phyloP scores from a whole-genome alignment of 2,329 filamentous ascomycete species.

The Fusarium tupiense region DNA sequence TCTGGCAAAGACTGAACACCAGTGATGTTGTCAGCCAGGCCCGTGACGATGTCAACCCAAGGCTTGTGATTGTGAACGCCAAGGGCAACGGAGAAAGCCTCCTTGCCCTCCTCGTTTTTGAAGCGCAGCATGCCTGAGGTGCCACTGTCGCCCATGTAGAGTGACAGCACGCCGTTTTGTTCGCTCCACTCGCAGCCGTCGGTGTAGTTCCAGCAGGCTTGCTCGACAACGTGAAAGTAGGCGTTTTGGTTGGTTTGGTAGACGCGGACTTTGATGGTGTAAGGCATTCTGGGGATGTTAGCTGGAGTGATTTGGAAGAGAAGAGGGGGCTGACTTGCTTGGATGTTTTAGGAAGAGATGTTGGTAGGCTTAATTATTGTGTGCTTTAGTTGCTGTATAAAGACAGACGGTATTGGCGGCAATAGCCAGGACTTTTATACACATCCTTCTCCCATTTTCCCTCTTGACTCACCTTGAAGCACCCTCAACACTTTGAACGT shows the following conservation, averaged over 20 bases:
- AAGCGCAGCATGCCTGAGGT: conserved; percentile 34
- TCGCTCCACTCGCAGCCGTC: conserved; percentile 27
- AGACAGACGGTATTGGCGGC: fast-evolving
- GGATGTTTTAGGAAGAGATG: background rate
- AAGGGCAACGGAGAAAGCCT: conserved; percentile 31
- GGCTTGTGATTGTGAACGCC: conserved; percentile 37
- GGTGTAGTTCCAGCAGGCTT: conserved; percentile 35
- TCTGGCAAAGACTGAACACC: conserved; percentile 32
- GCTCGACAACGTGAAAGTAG: conserved; percentile 32
- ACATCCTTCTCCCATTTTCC: fast-evolving
- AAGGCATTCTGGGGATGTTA: conserved; percentile 26
- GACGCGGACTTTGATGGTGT: conserved; percentile 36
- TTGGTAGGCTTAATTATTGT: background rate
- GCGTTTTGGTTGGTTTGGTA: conserved; percentile 35
- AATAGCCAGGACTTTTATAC: background rate
- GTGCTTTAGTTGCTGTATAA: background rate
- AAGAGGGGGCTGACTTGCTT: background rate
- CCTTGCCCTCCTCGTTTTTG: conserved; percentile 33
- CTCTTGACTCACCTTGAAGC: background rate
- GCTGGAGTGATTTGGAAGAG: fast-evolving
- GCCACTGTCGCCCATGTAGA: conserved; percentile 33
- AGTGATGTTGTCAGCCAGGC: conserved; percentile 25
- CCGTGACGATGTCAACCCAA: conserved; percentile 32
- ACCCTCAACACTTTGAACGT: too few species aligned
- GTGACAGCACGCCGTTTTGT: conserved; percentile 5